A percentile compares a stretch with the other conserved stretches of the same genome.
These are phyloP conservation scores for Annona cherimola DNA, from an alignment of 164 flowering plant species.

Conservation along the genomic window DNA sequence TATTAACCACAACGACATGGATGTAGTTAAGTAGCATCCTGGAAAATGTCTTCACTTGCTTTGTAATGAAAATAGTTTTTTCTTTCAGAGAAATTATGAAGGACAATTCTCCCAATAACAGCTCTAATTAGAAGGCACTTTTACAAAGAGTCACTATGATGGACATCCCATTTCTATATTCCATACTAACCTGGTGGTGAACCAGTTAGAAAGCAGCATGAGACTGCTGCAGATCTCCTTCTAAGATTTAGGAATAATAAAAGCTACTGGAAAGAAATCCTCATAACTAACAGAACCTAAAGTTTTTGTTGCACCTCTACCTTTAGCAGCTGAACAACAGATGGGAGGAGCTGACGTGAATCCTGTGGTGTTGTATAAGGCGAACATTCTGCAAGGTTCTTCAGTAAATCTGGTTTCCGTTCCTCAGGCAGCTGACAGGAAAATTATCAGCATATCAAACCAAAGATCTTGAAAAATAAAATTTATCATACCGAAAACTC, in stretches of 20 bases:
- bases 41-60: too few species aligned
- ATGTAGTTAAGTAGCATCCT: too few species aligned
- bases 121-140: too few species aligned
- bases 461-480: not conserved
- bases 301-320: slow-evolving; percentile 22
- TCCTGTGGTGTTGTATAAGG: slow-evolving; percentile 85
- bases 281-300: not conserved
- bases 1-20: too few species aligned
- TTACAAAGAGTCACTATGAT: too few species aligned
- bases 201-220: not conserved
- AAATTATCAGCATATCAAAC: slow-evolving; percentile 6
- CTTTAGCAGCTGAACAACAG: slow-evolving; percentile 79
- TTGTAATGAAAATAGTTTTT: too few species aligned
- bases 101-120: too few species aligned
- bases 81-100: too few species aligned
- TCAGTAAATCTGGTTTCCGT: slow-evolving; percentile 76
- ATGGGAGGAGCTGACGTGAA: slow-evolving; percentile 85
- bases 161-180: too few species aligned
- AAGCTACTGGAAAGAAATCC: not conserved
- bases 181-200: not conserved
- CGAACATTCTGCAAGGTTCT: slow-evolving; percentile 85
- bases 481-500: too few species aligned
- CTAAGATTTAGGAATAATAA: not conserved
- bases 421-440: slow-evolving; percentile 78
- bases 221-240: not conserved